A percentile compares a stretch with the other conserved stretches of the same genome.
These are phyloP conservation scores for Ballota nigra DNA, from an alignment of 257 asterid species.

Conservation along the genomic window DNA sequence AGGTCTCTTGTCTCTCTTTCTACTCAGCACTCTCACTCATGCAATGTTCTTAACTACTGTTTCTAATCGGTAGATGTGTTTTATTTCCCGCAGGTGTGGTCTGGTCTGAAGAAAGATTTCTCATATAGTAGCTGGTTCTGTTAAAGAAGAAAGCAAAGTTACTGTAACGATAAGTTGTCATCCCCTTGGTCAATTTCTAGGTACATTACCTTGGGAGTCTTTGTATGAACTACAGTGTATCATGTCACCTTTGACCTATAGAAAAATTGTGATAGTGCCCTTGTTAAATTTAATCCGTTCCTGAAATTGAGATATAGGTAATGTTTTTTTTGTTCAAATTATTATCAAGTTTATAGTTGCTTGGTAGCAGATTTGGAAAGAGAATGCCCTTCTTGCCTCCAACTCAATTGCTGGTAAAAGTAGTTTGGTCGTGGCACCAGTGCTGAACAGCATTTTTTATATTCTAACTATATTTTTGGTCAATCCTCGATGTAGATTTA, in stretches of 20 bases:
- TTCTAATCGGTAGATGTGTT: neutral
- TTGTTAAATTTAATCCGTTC: neutral
- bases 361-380: neutral
- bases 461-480: neutral
- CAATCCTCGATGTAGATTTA: neutral
- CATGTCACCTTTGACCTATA: slow-evolving; percentile 39
- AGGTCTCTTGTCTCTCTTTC: neutral
- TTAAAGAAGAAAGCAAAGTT: slow-evolving; percentile 19
- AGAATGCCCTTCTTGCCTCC: neutral
- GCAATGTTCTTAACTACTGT: neutral
- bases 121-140: slow-evolving; percentile 12
- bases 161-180: slow-evolving; percentile 47
- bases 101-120: slow-evolving; percentile 14
- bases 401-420: neutral
- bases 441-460: too few relatives aligned
- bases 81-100: slow-evolving; percentile 35
- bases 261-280: slow-evolving; percentile 35
- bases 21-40: neutral
- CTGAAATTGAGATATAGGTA: slow-evolving; percentile 32
- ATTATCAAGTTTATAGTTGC: slow-evolving; percentile 6
- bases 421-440: too few relatives aligned
- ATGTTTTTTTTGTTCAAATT: slow-evolving; percentile 14
- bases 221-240: slow-evolving; percentile 41
- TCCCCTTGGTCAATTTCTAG: slow-evolving; percentile 30
- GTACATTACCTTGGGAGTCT: slow-evolving; percentile 27